Evolutionary conservation across 148 eudicot genomes (phyloP).

Genomic region (Chenopodium quinoa): DNA sequence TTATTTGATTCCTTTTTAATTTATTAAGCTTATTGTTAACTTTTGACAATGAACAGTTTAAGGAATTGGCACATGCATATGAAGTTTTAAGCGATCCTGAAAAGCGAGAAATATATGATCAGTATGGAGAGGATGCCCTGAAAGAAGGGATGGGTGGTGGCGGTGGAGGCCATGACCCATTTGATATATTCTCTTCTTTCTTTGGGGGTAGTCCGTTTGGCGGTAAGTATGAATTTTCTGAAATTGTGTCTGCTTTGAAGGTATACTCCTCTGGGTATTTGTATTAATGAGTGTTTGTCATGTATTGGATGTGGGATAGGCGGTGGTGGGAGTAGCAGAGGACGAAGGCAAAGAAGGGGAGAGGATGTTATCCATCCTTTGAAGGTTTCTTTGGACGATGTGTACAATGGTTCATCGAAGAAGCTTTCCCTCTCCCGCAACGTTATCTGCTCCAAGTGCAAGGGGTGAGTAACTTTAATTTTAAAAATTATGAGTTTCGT

Average conservation of each 20-base stretch:
- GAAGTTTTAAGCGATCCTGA: constrained; percentile 67
- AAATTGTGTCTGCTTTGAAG: neutral
- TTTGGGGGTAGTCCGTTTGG: constrained; percentile 58
- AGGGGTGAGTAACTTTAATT: constrained; percentile 31
- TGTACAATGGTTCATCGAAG: constrained; percentile 55
- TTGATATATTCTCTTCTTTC: constrained; percentile 55
- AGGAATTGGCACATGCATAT: constrained; percentile 68
- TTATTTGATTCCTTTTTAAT: too few relatives aligned
- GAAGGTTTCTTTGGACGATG: constrained; percentile 62
- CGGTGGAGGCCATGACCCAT: constrained; percentile 53
- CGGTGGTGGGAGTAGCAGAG: constrained; percentile 53
- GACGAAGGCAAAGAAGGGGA: constrained; percentile 66
- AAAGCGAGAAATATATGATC: constrained; percentile 68
- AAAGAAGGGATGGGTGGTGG: constrained; percentile 80
- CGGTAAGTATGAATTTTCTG: neutral
- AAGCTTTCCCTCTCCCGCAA: constrained; percentile 61
- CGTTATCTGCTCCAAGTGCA: constrained; percentile 50
- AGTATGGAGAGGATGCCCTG: constrained; percentile 76
- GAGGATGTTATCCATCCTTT: constrained; percentile 69
- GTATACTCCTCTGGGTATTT: neutral
- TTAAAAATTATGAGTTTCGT: neutral
- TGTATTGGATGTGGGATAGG: constrained; percentile 7
- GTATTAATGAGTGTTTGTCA: neutral
- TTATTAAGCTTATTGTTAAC: too few relatives aligned
- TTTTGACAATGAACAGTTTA: constrained; percentile 35